A percentile compares a stretch with the other conserved stretches of the same genome.
phyloP scores from a whole-genome alignment of 257 asterid species.

The Solanum piurae region DNA sequence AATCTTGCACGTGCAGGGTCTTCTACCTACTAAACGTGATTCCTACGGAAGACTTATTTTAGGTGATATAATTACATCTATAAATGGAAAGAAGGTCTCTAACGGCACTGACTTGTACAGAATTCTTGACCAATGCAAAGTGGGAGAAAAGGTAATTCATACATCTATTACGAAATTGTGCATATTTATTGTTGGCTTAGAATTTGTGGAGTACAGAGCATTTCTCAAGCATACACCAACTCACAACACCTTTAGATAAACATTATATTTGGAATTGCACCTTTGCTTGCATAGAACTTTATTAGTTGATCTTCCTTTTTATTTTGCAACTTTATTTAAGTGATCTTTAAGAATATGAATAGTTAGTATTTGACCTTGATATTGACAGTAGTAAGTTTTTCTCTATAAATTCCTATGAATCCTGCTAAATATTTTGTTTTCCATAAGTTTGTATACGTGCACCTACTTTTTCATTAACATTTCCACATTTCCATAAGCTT shows the following conservation, averaged over 20 bases:
- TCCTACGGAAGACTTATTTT: conserved; percentile 76
- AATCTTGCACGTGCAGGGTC: conserved; percentile 54
- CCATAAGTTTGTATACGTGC: background rate
- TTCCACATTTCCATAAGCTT: background rate
- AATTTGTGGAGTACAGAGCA: background rate
- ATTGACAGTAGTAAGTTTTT: background rate
- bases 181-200: background rate
- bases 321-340: background rate
- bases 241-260: background rate
- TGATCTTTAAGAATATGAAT: background rate
- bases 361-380: background rate
- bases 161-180: background rate
- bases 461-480: background rate
- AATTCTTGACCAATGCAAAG: conserved; percentile 95
- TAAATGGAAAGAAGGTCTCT: conserved; percentile 72
- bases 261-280: background rate
- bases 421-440: background rate
- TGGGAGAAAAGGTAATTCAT: conserved; percentile 63
- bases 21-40: conserved; percentile 85
- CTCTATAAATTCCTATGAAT: background rate
- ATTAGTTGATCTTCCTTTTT: background rate
- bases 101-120: conserved; percentile 92
- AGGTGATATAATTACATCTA: conserved; percentile 91
- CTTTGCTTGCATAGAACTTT: background rate
- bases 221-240: background rate